Base-by-base conservation (phyloP, 768 basidiomycete species). In the Mrakia frigida region DNA sequence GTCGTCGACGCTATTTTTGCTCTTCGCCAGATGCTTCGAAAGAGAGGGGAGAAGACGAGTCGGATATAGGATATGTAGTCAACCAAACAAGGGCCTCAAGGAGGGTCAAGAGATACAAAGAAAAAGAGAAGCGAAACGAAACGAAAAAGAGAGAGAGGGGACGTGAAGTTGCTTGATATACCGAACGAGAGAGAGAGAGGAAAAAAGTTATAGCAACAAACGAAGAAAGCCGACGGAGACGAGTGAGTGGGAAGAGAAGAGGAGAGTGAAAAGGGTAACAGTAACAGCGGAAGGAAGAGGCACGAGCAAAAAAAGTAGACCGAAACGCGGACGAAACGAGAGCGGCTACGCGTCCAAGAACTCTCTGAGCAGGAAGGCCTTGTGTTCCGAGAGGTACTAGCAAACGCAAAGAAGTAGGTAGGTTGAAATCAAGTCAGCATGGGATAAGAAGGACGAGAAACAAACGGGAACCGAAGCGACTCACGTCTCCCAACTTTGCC, bases 401-500 rank as follows among this genome's bases (percentile, higher is more conserved):
- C 1, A 7, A 3, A 3, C 14, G 46, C 37, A 33, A 46, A 6
- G 28, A 5, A 68, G 18, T 1, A n/a, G n/a, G n/a, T n/a, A n/a
- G 43, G 33, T 21, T 6, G 46, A 50, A 13, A 18, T 71, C 25
- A 25, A 5, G 31, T 65, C 6, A 21, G 39, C 23, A 1, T n/a
- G 0, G 50, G 33, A 33, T 5, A 46, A 37, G 33, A 39, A 43
- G 21, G 25, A 18, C 0, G 14, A n/a, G n/a, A 41, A 33, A 18
- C 10, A 21, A 33, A 7, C 2, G 16, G 14, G 53, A 6, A 13
- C 0, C 9, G 16, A 16, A 2, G 46, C 46, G 31, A 63, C 76
- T 71, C 43, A 77, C 76, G 18, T 73, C 37, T 4, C 41, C 71
- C 37, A 77, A 28, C n/a, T 52, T 71, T 23, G 72, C 71, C 76